phyloP scores from a whole-genome alignment of 1,284 basidiomycete species.

The Austroboletus olivaceoglutinosus region DNA sequence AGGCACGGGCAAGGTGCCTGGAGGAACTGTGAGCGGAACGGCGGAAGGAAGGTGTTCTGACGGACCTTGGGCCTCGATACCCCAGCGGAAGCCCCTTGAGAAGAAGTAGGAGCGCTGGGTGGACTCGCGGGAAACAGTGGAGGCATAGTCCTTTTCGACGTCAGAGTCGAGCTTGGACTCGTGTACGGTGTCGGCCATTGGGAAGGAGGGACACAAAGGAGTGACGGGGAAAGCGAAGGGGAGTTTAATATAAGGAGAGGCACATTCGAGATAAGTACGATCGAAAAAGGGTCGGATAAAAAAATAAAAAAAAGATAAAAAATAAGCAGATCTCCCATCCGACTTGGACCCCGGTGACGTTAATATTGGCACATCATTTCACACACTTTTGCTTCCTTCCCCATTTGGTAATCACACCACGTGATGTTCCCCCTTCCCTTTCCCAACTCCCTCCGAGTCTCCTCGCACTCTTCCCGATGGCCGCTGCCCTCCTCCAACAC shows the following conservation, averaged over 20 bases:
- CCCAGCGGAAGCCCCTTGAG: constrained; percentile 29
- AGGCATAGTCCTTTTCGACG: constrained; percentile 30
- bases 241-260: constrained; percentile 21
- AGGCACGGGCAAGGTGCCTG: constrained; percentile 54
- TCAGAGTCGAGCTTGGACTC: constrained; percentile 26
- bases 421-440: constrained; percentile 12
- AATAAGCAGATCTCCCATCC: constrained; percentile 12
- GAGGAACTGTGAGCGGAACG: neutral
- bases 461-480: neutral
- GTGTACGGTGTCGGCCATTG: constrained; percentile 23
- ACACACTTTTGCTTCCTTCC: neutral
- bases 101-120: neutral
- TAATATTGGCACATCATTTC: constrained; percentile 3
- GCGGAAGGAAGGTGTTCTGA: neutral
- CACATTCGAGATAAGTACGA: constrained; percentile 14
- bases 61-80: constrained; percentile 31
- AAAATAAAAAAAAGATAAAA: constrained; percentile 8
- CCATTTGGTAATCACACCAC: constrained; percentile 12
- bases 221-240: neutral
- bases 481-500: constrained; percentile 48
- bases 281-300: too few relatives aligned
- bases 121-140: constrained; percentile 12
- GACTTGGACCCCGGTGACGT: constrained; percentile 6
- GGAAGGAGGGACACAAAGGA: constrained; percentile 9
- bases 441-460: neutral